A percentile compares a stretch with the other conserved stretches of the same genome.
These are phyloP conservation scores for Akebia trifoliata DNA, from an alignment of 164 flowering plant genomes.

Conservation along the genomic window DNA sequence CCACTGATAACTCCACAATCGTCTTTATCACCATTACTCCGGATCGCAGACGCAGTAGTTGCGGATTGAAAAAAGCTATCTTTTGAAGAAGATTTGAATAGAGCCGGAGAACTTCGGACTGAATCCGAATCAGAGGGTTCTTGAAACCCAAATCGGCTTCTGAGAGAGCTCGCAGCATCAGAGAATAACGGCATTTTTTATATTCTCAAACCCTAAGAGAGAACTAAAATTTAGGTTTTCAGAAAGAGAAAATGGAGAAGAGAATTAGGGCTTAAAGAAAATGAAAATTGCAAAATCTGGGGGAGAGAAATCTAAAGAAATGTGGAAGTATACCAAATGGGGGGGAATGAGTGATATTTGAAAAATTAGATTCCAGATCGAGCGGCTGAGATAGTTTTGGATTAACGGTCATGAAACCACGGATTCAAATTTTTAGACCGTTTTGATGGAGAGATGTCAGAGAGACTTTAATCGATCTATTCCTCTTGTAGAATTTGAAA, in stretches of 20 bases:
- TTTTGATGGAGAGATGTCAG: slow-evolving; percentile 1
- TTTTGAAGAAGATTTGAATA: slow-evolving; percentile 37
- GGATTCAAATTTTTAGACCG: slow-evolving; percentile 34
- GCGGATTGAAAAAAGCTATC: slow-evolving; percentile 21
- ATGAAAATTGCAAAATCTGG: too few relatives aligned
- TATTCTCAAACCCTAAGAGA: neutral
- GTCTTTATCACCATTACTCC: slow-evolving; percentile 26
- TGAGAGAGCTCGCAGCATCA: slow-evolving; percentile 59
- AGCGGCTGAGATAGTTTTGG: slow-evolving; percentile 11
- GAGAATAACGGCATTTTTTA: slow-evolving; percentile 56
- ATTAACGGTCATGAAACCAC: slow-evolving; percentile 24
- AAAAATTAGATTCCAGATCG: too few relatives aligned
- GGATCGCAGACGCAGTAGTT: slow-evolving; percentile 4
- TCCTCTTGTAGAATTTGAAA: neutral
- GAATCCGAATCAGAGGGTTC: slow-evolving; percentile 30
- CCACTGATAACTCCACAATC: slow-evolving; percentile 8
- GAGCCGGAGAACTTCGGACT: slow-evolving; percentile 42
- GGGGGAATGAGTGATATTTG: too few relatives aligned
- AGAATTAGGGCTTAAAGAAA: too few relatives aligned
- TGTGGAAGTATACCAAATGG: too few relatives aligned
- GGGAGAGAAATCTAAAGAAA: too few relatives aligned
- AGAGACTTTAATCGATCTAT: neutral
- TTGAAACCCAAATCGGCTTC: slow-evolving; percentile 61
- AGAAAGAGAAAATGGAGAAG: too few relatives aligned
- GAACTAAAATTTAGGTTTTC: neutral